Percentiles rank a stretch among this genome's conserved stretches.
Evolutionary conservation across 371 early-diverging fungal genomes (phyloP).

Genomic region (Apophysomyces ossiformis): DNA sequence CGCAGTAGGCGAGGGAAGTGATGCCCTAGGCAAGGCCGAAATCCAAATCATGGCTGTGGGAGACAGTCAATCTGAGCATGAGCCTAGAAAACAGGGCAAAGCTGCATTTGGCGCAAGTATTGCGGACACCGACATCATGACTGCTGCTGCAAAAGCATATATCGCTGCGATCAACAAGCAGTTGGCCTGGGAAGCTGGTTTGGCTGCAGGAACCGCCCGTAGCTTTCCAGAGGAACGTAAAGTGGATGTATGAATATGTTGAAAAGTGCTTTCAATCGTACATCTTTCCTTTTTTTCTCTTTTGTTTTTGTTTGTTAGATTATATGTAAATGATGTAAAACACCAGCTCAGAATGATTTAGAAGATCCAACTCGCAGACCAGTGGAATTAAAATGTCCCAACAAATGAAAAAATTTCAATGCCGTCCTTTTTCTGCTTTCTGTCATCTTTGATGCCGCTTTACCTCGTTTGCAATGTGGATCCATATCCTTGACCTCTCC

Average conservation of each 20-base stretch:
- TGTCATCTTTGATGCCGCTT: no score
- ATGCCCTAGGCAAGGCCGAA: constrained; percentile 84
- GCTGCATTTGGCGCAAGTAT: constrained; percentile 71
- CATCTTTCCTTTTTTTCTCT: no score
- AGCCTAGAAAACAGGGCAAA: constrained; percentile 20
- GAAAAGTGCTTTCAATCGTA: no score
- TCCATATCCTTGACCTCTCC: no score
- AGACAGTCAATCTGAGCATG: constrained; percentile 16
- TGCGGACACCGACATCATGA: constrained; percentile 83
- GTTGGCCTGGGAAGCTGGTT: constrained; percentile 46
- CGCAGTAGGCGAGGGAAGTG: constrained; percentile 85
- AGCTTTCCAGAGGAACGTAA: constrained; percentile 49
- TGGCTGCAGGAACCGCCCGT: constrained; percentile 32
- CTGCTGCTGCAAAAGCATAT: constrained; percentile 86
- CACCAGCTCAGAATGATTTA: no score
- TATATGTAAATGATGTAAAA: no score
- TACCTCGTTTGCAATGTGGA: no score
- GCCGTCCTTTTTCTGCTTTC: no score
- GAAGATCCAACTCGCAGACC: no score
- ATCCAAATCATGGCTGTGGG: constrained; percentile 67
- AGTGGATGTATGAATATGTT: constrained; percentile 41
- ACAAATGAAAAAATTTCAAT: no score
- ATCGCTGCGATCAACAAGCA: constrained; percentile 83
- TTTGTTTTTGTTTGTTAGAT: no score
- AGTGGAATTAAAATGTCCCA: no score